A percentile compares a stretch with the other conserved stretches of the same genome.
Conservation (phyloP, 805 yeast species). For the Ogataea thermomethanolica region DNA sequence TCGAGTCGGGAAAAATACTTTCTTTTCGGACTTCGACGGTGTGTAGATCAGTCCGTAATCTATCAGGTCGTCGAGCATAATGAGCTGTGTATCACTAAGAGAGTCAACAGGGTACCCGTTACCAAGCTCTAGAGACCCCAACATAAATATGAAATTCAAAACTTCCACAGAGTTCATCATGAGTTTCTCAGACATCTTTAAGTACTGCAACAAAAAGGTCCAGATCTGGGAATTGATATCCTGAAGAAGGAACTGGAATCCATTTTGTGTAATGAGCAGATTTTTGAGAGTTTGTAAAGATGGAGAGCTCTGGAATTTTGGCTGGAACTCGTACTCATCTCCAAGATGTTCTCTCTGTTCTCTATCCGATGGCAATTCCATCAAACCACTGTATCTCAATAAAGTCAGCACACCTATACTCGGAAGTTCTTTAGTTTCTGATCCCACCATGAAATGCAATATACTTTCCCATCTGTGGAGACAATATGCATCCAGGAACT, state of each 20-base stretch:
- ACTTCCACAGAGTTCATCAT: conserved; percentile 97
- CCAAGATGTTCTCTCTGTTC: conserved; percentile 26
- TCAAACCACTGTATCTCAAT: conserved; percentile 75
- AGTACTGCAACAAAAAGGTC: conserved; percentile 84
- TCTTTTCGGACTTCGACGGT: conserved; percentile 17
- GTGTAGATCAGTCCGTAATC: conserved; percentile 87
- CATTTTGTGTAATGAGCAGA: conserved; percentile 78
- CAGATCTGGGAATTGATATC: conserved; percentile 93
- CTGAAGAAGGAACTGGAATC: conserved; percentile 91
- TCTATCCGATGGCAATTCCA: conserved; percentile 58
- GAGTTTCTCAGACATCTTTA: conserved; percentile 76
- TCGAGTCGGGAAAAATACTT: conserved; percentile 77
- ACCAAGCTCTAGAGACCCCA: conserved; percentile 91
- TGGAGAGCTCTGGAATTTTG: conserved; percentile 18
- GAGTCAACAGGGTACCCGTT: conserved; percentile 72
- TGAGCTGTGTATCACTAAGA: conserved; percentile 73
- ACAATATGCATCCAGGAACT: conserved; percentile 75
- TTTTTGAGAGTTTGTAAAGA: conserved; percentile 26
- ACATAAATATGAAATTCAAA: conserved; percentile 84
- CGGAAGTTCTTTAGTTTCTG: conserved; percentile 66
- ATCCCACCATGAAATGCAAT: conserved; percentile 96
- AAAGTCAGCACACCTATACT: conserved; percentile 78
- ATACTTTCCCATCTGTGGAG: conserved; percentile 91
- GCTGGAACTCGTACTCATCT: conserved; percentile 20
- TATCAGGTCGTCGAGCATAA: conserved; percentile 82